Conservation (phyloP, 2,329 filamentous ascomycete species). For the Phaeosphaeriaceae sp. region DNA sequence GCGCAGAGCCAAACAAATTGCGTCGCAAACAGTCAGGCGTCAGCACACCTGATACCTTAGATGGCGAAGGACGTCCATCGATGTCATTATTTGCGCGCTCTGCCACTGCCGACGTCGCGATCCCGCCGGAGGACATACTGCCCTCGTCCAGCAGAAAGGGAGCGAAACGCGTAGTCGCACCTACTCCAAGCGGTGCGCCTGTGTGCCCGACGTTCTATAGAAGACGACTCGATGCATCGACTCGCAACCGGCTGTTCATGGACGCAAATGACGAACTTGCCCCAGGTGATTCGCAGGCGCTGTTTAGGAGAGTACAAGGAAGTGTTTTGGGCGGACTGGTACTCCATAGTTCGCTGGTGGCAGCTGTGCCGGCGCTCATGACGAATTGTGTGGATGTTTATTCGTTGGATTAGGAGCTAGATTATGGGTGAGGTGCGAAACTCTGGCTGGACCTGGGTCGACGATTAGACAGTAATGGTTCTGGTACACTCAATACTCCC, state of each 20-base stretch:
- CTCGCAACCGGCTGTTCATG: conserved; percentile 32
- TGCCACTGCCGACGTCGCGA: conserved; percentile 19
- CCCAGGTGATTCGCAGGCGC: conserved; percentile 20
- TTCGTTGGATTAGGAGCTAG: conserved; percentile 12
- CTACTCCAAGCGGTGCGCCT: background rate
- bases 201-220: conserved; percentile 27
- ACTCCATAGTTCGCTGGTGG: conserved; percentile 28
- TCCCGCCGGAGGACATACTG: background rate
- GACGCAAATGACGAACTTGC: conserved; percentile 18
- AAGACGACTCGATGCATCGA: conserved; percentile 29
- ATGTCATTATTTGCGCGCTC: background rate
- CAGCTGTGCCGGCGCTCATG: conserved; percentile 23
- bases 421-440: background rate
- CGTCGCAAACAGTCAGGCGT: conserved; percentile 27
- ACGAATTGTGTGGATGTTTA: conserved; percentile 36
- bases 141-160: background rate
- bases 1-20: conserved; percentile 16
- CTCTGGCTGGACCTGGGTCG: background rate
- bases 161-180: background rate
- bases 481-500: background rate
- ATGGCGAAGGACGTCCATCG: conserved; percentile 19
- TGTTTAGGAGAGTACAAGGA: conserved; percentile 26
- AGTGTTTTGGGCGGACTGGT: conserved; percentile 29
- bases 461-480: background rate
- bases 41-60: conserved; percentile 13